phyloP scores from a whole-genome alignment of 2,329 filamentous ascomycete species.

The Rhynchosporium graminicola region DNA sequence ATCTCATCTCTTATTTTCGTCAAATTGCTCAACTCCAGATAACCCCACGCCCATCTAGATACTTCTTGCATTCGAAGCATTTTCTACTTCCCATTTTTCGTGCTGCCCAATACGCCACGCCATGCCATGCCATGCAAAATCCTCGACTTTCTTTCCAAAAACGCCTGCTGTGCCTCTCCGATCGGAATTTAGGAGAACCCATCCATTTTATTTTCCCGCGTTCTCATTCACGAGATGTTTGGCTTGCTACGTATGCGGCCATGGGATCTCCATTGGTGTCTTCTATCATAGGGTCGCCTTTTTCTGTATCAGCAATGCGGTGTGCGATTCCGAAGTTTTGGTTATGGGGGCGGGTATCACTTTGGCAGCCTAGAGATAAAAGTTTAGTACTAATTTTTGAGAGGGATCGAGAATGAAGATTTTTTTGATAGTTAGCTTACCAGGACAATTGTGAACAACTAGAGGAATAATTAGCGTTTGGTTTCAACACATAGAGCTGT shows the following conservation, averaged over 20 bases:
- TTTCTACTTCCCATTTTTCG: too few relatives aligned
- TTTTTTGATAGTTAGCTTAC: not conserved
- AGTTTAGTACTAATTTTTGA: not conserved
- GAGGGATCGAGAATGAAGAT: not conserved
- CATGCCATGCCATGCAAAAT: too few relatives aligned
- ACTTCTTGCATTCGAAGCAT: too few relatives aligned
- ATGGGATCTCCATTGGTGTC: conserved; percentile 12
- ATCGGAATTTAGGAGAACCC: not conserved
- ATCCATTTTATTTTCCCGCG: not conserved
- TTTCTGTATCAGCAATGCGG: not conserved
- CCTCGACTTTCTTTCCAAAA: not conserved
- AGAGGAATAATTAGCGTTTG: conserved; percentile 10
- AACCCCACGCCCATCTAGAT: too few relatives aligned
- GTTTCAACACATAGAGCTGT: not conserved
- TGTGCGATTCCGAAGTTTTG: not conserved
- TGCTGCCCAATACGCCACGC: too few relatives aligned
- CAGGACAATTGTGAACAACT: conserved; percentile 25
- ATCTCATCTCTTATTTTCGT: too few relatives aligned
- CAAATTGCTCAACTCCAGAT: too few relatives aligned
- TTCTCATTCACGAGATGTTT: not conserved
- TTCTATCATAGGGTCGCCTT: conserved; percentile 1
- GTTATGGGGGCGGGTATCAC: conserved; percentile 6
- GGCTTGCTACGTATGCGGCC: not conserved
- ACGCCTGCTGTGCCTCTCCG: not conserved
- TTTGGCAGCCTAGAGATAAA: conserved; percentile 19